Percentiles rank a stretch among this genome's conserved stretches.
phyloP scores from a whole-genome alignment of 441 rosid genomes.

The Mallotus japonicus region DNA sequence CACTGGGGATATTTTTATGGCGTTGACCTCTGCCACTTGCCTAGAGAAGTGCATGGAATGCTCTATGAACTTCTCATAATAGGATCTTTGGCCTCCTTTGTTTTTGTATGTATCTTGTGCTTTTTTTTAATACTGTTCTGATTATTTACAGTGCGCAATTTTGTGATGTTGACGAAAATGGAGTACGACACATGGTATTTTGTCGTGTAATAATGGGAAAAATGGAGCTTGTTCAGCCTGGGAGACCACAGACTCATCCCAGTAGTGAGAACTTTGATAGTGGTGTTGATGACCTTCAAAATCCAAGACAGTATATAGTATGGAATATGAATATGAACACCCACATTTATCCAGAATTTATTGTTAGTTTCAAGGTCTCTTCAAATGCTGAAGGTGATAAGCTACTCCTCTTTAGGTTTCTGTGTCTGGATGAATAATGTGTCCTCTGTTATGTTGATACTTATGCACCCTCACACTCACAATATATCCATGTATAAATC shows the following conservation, averaged over 20 bases:
- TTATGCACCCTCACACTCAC: not conserved
- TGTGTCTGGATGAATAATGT: conserved; percentile 1
- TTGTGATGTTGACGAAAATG: conserved; percentile 95
- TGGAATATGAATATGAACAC: conserved; percentile 96
- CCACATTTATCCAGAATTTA: conserved; percentile 82
- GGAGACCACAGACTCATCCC: conserved; percentile 59
- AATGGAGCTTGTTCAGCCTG: conserved; percentile 72
- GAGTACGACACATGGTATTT: conserved; percentile 57
- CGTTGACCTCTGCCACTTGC: too few species aligned
- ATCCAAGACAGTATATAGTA: conserved; percentile 58
- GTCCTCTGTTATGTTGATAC: not conserved
- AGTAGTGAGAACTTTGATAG: conserved; percentile 76
- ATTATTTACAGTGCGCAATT: conserved; percentile 63
- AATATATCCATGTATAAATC: not conserved
- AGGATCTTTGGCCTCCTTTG: not conserved
- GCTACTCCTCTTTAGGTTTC: conserved; percentile 27
- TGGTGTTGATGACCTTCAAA: conserved; percentile 81
- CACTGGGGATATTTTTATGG: too few species aligned
- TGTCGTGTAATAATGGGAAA: conserved; percentile 96
- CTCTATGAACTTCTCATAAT: not conserved
- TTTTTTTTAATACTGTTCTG: conserved; percentile 4
- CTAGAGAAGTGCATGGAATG: not conserved
- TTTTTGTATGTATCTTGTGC: not conserved
- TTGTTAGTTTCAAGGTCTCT: conserved; percentile 88
- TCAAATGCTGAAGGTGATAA: conserved; percentile 72